These are phyloP conservation scores for Arthrobotrys sphaeroides DNA, from an alignment of 2,329 filamentous ascomycete species.

Conservation along the genomic window DNA sequence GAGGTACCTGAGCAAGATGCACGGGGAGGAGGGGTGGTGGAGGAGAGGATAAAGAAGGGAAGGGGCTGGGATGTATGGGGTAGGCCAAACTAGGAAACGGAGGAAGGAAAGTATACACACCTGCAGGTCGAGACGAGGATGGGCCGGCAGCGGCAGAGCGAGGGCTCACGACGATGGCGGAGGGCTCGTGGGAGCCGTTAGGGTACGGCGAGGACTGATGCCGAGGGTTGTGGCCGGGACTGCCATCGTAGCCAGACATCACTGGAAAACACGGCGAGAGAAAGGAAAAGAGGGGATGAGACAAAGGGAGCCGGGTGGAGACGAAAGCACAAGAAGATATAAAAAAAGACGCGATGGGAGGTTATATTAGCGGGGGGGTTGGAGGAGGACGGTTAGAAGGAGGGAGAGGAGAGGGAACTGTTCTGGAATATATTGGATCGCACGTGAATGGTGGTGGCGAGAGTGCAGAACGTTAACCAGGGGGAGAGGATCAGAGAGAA, in stretches of 20 bases:
- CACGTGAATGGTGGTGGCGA: no score
- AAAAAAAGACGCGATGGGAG: no score
- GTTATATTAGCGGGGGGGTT: no score
- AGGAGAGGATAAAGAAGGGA: background rate
- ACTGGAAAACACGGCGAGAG: background rate
- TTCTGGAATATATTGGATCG: no score
- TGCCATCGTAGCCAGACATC: slow-evolving; percentile 48
- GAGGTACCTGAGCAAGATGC: background rate
- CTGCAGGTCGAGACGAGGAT: slow-evolving; percentile 23
- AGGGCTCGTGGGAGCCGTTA: slow-evolving; percentile 17
- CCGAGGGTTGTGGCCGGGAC: slow-evolving; percentile 35
- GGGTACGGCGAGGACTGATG: slow-evolving; percentile 35
- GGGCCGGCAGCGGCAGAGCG: background rate
- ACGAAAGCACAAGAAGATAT: background rate
- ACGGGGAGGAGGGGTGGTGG: background rate
- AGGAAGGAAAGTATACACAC: background rate
- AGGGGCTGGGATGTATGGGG: background rate
- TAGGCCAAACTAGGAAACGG: background rate
- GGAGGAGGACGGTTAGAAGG: no score
- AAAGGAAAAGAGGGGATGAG: background rate
- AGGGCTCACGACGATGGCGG: background rate
- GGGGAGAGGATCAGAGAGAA: no score
- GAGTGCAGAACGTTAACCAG: no score
- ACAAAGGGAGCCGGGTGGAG: background rate
- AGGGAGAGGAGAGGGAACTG: no score